A percentile compares a stretch with the other conserved stretches of the same genome.
phyloP scores from a whole-genome alignment of 306 rosid genomes.

The Cucurbita moschata region DNA sequence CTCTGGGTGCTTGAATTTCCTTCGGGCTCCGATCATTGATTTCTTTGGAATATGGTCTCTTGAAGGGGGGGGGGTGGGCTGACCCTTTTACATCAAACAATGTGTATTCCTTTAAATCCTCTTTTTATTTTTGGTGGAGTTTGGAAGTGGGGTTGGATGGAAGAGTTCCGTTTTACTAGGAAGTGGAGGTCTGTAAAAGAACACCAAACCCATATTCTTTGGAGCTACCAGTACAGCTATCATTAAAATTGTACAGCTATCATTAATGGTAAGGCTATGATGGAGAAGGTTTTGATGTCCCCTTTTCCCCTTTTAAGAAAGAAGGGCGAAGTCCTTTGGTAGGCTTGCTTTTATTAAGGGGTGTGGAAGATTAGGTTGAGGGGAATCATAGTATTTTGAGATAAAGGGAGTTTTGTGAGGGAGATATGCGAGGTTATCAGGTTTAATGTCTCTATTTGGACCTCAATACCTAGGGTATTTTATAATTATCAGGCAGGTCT shows the following conservation, averaged over 20 bases:
- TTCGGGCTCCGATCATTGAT: background rate
- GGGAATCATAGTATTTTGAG: too few relatives aligned
- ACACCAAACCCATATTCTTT: too few relatives aligned
- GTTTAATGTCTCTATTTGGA: background rate
- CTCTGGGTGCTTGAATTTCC: background rate
- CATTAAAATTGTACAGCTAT: too few relatives aligned
- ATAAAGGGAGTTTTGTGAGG: too few relatives aligned
- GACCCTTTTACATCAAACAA: too few relatives aligned
- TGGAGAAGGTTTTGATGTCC: background rate
- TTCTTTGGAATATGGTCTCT: background rate
- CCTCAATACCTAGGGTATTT: background rate
- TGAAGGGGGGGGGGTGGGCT: background rate
- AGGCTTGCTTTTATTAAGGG: background rate
- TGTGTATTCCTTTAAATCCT: background rate
- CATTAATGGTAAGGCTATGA: background rate
- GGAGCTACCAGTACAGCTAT: too few relatives aligned
- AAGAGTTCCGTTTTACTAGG: background rate
- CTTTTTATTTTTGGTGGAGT: background rate
- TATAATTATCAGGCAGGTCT: background rate
- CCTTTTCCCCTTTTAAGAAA: background rate
- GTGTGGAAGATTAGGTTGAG: too few relatives aligned
- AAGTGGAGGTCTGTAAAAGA: background rate
- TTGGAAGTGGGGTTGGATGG: background rate
- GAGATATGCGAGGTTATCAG: background rate
- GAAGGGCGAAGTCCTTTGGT: background rate